Conservation (phyloP, 176 grass and related monocot genomes). For the Oryza meridionalis region DNA sequence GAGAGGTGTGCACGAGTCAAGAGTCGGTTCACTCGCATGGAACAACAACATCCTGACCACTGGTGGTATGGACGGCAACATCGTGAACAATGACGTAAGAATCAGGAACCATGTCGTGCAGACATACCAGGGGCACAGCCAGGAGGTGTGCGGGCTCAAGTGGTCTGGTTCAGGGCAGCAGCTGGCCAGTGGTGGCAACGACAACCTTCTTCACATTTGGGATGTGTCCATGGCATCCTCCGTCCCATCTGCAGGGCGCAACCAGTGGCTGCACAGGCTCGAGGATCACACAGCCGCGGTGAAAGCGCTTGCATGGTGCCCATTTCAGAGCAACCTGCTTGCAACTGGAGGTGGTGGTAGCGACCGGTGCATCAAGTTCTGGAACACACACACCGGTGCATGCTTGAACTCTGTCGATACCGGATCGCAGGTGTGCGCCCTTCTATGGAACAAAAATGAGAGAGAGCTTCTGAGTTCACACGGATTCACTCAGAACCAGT, state of each 20-base stretch:
- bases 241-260: constrained; percentile 46
- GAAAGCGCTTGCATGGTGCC: constrained; percentile 75
- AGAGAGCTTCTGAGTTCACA: constrained; percentile 57
- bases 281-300: constrained; percentile 68
- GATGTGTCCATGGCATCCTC: constrained; percentile 62
- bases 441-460: constrained; percentile 67
- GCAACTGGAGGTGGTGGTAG: constrained; percentile 55
- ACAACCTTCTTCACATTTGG: constrained; percentile 73
- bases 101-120: constrained; percentile 61
- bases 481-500: constrained; percentile 57
- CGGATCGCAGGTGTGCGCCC: constrained; percentile 54
- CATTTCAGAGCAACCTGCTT: constrained; percentile 75
- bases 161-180: constrained; percentile 70
- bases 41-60: constrained; percentile 68
- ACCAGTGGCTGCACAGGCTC: constrained; percentile 67
- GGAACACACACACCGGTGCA: constrained; percentile 60
- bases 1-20: constrained; percentile 53
- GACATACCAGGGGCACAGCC: constrained; percentile 62
- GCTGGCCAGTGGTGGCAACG: constrained; percentile 67
- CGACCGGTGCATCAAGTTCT: constrained; percentile 75
- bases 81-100: constrained; percentile 72
- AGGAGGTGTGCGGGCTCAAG: constrained; percentile 73
- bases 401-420: constrained; percentile 66
- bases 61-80: constrained; percentile 62
- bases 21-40: constrained; percentile 73